Base-by-base conservation (phyloP, 2,329 filamentous ascomycete species). In the Lithohypha guttulata region DNA sequence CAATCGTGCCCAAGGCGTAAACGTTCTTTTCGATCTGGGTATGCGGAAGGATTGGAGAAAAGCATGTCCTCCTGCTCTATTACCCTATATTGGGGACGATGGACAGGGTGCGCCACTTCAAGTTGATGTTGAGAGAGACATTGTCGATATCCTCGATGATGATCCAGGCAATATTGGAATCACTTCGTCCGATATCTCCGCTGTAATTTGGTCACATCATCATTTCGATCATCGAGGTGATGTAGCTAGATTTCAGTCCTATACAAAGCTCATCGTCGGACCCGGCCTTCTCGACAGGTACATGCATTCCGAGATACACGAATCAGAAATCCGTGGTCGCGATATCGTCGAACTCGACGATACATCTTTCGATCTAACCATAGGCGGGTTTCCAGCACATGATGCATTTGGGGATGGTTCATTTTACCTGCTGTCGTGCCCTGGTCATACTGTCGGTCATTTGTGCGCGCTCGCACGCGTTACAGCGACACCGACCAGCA, bases 211-310 rank as follows among this genome's bases (percentile, higher is more conserved):
- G 45, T 14, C 53, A 33, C 56, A 58, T 37, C 50, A 51, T 31
- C 44, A 46, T 39, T 44, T 41, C 20, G 44, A 75, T 48, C 71
- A 75, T 41, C 65, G 63, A 10, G 73, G 71, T 0, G 65, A 73
- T 39, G 59, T 63, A 0, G 60, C 61, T 0, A 55, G 52, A 0
- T 75, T 75, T 28, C 66, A 68, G 1, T 1, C 47, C 0, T 53
- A 47, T 1, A 70, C 68, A 0, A 59, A 65, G 6, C 48, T 76
- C 0, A 49, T 75, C 18, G 70, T 75, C 4, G 73, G 72, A 0
- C 65, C 70, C 0, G 71, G 71, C 6, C 25, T 37, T 11, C 4
- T 37, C 8, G n/a, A 39, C 8, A 21, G 11, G 13, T 39, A 32
- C 20, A 13, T 33, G 6, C 15, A 28, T 17, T 18, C 14, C 14